A percentile compares a stretch with the other conserved stretches of the same genome.
These are phyloP conservation scores for Ophiostoma quercus DNA, from an alignment of 2,329 filamentous ascomycete species.

Conservation along the genomic window DNA sequence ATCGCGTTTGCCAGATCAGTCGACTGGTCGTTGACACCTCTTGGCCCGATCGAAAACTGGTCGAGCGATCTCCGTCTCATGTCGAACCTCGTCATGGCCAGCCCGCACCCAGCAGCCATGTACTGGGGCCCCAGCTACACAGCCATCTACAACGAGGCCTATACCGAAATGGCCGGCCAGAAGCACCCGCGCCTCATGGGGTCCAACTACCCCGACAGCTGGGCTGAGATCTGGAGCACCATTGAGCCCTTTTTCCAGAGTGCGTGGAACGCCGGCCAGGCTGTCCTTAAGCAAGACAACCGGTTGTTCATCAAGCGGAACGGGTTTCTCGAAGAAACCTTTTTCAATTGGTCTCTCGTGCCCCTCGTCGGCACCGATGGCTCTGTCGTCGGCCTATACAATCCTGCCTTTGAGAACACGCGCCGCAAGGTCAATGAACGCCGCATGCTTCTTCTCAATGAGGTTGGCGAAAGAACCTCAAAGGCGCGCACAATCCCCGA, in stretches of 20 bases:
- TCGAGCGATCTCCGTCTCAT: conserved; percentile 65
- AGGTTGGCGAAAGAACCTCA: conserved; percentile 70
- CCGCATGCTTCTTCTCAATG: conserved; percentile 71
- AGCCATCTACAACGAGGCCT: conserved; percentile 68
- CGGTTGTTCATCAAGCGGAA: conserved; percentile 66
- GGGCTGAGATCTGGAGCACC: conserved; percentile 69
- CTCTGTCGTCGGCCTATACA: conserved; percentile 69
- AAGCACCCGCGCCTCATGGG: conserved; percentile 77
- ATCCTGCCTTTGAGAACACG: conserved; percentile 77
- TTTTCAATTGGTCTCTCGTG: conserved; percentile 78
- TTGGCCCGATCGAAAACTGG: conserved; percentile 74
- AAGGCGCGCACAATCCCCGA: conserved; percentile 64
- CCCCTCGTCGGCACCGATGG: conserved; percentile 71
- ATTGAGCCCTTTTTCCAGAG: conserved; percentile 63
- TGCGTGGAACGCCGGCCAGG: conserved; percentile 65
- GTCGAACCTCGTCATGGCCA: conserved; percentile 77
- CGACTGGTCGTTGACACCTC: conserved; percentile 67
- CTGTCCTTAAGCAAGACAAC: conserved; percentile 80
- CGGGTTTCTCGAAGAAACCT: conserved; percentile 70
- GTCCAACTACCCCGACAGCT: conserved; percentile 60
- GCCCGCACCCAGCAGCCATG: conserved; percentile 67
- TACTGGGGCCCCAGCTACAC: conserved; percentile 73
- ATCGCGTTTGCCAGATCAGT: conserved; percentile 66
- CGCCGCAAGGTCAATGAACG: conserved; percentile 71
- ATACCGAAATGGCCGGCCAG: conserved; percentile 63